Percentiles rank a stretch among this genome's conserved stretches.
Evolutionary conservation across 768 basidiomycete species (phyloP).

Genomic region (Termitomyces sp.): DNA sequence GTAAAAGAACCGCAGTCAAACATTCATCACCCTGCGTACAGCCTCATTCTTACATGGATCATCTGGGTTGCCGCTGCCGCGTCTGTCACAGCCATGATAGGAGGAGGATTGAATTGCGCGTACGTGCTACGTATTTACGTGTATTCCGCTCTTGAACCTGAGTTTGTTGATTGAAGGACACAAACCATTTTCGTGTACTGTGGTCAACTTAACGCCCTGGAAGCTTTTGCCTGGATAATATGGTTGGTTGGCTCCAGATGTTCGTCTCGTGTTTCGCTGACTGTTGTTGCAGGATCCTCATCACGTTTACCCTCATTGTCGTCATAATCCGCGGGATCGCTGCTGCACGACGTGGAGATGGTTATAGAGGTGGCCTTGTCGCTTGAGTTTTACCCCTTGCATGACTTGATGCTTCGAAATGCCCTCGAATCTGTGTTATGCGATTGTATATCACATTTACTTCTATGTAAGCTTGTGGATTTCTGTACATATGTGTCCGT

Average conservation of each 20-base stretch:
- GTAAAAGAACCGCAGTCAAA: slow-evolving; percentile 1
- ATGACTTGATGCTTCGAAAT: background rate
- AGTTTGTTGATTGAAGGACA: slow-evolving; percentile 24
- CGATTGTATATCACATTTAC: background rate
- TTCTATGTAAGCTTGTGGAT: background rate
- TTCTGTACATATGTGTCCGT: background rate
- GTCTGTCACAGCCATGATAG: slow-evolving; percentile 61
- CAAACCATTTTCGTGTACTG: slow-evolving; percentile 59
- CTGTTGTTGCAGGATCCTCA: slow-evolving; percentile 48
- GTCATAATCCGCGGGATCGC: slow-evolving; percentile 61
- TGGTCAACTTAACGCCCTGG: slow-evolving; percentile 72
- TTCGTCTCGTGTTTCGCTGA: background rate
- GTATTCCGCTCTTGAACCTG: background rate
- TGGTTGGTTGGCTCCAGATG: slow-evolving; percentile 45
- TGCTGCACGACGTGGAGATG: slow-evolving; percentile 65
- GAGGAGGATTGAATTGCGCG: slow-evolving; percentile 72
- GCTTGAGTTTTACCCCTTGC: background rate
- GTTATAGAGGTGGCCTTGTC: slow-evolving; percentile 56
- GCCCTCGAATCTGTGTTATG: background rate
- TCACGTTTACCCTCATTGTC: slow-evolving; percentile 58
- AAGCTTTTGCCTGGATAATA: slow-evolving; percentile 74
- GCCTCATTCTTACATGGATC: slow-evolving; percentile 70
- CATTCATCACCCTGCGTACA: slow-evolving; percentile 25
- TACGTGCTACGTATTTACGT: slow-evolving; percentile 27
- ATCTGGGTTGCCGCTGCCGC: slow-evolving; percentile 77